Conservation (phyloP, 768 basidiomycete genomes). For the Tulasnella sp. region DNA sequence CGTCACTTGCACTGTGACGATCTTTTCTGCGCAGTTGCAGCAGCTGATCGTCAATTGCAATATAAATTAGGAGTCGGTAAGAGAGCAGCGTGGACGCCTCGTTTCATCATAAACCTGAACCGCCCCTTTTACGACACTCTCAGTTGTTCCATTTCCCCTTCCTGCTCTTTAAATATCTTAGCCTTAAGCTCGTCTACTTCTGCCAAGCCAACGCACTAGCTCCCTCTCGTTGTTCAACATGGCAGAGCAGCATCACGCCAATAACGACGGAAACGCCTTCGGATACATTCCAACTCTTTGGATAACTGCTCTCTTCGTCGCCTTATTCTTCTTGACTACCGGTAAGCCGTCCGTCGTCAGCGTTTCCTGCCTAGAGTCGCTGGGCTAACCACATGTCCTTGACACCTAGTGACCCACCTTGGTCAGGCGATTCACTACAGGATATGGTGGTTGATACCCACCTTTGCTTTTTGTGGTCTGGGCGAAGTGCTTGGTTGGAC, state of each 20-base stretch:
- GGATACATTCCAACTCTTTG: constrained; percentile 37
- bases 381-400: not conserved
- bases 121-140: not conserved
- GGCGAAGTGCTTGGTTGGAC: constrained; percentile 19
- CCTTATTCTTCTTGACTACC: constrained; percentile 31
- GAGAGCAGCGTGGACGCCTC: not conserved
- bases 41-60: not conserved
- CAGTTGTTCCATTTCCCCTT: not conserved
- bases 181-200: not conserved
- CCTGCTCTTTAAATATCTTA: not conserved
- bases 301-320: constrained; percentile 36
- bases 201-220: not conserved
- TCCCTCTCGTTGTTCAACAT: not conserved
- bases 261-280: constrained; percentile 30
- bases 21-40: not conserved
- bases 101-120: not conserved
- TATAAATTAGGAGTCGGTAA: not conserved
- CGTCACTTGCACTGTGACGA: not conserved
- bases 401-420: not conserved
- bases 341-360: not conserved
- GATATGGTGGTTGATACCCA: constrained; percentile 19
- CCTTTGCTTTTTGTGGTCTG: constrained; percentile 15
- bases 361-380: constrained; percentile 19
- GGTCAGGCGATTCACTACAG: constrained; percentile 3
- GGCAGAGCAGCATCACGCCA: not conserved